Percentiles rank a stretch among this genome's conserved stretches.
phyloP scores from a whole-genome alignment of 2,329 filamentous ascomycete genomes.

The Pseudogymnoascus sp. region DNA sequence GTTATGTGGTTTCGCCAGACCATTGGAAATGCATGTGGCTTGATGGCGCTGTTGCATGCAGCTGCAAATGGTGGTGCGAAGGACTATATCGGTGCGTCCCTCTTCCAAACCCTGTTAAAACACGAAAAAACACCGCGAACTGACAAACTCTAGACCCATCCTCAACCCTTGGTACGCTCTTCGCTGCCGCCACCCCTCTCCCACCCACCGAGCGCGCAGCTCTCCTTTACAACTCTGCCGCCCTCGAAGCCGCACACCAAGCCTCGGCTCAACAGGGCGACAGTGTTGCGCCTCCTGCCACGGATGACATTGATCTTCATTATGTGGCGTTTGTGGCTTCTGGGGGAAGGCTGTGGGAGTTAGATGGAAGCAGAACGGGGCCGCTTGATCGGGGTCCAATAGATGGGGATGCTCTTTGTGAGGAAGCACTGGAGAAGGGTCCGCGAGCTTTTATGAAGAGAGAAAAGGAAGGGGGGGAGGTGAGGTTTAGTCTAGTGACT shows the following conservation, averaged over 20 bases:
- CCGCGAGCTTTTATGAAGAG: conserved; percentile 31
- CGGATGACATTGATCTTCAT: conserved; percentile 77
- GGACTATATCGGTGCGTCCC: conserved; percentile 88
- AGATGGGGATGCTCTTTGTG: conserved; percentile 66
- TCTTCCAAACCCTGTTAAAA: conserved; percentile 28
- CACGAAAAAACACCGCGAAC: background rate
- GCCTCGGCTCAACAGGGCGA: conserved; percentile 86
- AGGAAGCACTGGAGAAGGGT: conserved; percentile 67
- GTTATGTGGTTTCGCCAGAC: conserved; percentile 94
- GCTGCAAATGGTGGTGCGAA: conserved; percentile 67
- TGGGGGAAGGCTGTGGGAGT: conserved; percentile 60
- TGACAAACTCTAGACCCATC: conserved; percentile 25
- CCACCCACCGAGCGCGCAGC: conserved; percentile 58
- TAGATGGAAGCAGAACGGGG: conserved; percentile 63
- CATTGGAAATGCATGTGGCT: conserved; percentile 84
- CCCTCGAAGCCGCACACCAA: conserved; percentile 71
- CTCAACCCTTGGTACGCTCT: conserved; percentile 48
- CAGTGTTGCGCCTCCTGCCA: conserved; percentile 65
- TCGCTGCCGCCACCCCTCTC: conserved; percentile 63
- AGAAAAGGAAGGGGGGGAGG: conserved; percentile 22
- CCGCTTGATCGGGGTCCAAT: conserved; percentile 48
- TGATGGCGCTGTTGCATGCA: conserved; percentile 82
- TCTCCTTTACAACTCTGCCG: conserved; percentile 69
- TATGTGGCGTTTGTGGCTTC: conserved; percentile 83
- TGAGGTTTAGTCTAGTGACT: conserved; percentile 26